Evolutionary conservation across 106 monocot genomes (phyloP).

Genomic region (Gastrodia elata): DNA sequence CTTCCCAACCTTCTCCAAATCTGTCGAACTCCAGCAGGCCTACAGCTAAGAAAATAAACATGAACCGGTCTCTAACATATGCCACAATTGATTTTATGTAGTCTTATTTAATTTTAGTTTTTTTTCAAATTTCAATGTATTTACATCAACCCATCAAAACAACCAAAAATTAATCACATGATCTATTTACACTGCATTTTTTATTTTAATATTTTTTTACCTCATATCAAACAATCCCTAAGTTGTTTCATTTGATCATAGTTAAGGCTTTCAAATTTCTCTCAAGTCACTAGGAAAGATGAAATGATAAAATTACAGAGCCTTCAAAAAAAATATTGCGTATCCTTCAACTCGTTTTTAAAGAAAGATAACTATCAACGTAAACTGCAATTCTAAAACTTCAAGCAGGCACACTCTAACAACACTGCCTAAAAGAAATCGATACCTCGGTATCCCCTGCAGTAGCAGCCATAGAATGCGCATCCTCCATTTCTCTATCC

Average conservation of each 20-base stretch:
- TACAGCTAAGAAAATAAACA: too few species aligned
- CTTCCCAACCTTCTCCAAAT: too few species aligned
- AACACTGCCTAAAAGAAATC: background rate
- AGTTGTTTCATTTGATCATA: background rate
- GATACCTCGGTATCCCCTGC: slow-evolving; percentile 81
- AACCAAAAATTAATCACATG: too few species aligned
- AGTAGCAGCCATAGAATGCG: slow-evolving; percentile 81
- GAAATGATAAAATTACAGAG: background rate
- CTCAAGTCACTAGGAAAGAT: background rate
- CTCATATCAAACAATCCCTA: too few species aligned
- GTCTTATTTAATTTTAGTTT: too few species aligned
- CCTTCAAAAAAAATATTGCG: background rate
- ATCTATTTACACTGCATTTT: too few species aligned
- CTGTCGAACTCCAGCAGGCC: too few species aligned
- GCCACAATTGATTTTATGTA: too few species aligned
- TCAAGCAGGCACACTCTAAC: background rate
- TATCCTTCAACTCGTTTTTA: background rate
- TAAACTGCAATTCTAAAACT: background rate
- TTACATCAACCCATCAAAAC: too few species aligned
- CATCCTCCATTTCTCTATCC: slow-evolving; percentile 89
- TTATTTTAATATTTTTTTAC: too few species aligned
- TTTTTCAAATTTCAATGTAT: too few species aligned
- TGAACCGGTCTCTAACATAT: too few species aligned
- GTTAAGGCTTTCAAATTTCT: background rate
- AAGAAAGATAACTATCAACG: background rate